Conservation (phyloP, 257 asterid species). For the Agastache rugosa region DNA sequence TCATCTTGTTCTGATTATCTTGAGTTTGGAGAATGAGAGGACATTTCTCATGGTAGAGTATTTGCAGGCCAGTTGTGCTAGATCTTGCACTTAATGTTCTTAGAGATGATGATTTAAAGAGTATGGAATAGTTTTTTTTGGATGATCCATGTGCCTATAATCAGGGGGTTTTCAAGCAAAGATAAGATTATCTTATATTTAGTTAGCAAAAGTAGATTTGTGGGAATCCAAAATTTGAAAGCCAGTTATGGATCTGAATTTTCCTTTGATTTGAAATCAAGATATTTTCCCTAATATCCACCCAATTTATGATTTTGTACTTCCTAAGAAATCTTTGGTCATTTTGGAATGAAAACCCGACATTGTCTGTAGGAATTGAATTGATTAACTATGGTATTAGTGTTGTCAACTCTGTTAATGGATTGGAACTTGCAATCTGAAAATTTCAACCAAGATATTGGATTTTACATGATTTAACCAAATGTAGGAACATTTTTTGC, state of each 20-base stretch:
- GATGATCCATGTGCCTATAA: no score
- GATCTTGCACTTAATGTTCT: background rate
- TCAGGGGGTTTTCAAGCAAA: no score
- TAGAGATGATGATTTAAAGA: background rate
- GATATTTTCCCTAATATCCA: background rate
- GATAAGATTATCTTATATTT: background rate
- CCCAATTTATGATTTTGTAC: background rate
- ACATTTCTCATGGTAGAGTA: background rate
- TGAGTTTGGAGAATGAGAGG: background rate
- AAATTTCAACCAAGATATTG: background rate
- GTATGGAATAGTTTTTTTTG: background rate
- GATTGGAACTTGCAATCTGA: conserved; percentile 4
- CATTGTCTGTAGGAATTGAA: background rate
- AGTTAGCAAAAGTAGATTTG: background rate
- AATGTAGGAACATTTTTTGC: conserved; percentile 1
- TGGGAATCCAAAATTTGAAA: background rate
- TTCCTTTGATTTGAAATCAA: background rate
- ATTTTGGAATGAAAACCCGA: background rate
- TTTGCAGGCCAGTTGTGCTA: background rate
- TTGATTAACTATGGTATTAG: background rate
- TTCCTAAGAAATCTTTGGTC: background rate
- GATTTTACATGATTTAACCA: background rate
- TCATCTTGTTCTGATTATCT: background rate
- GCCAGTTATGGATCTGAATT: background rate
- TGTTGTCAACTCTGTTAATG: background rate